Percentiles rank a stretch among this genome's conserved stretches.
phyloP scores from a whole-genome alignment of 495 filamentous ascomycete species.

The Friedmanniomyces endolithicus region DNA sequence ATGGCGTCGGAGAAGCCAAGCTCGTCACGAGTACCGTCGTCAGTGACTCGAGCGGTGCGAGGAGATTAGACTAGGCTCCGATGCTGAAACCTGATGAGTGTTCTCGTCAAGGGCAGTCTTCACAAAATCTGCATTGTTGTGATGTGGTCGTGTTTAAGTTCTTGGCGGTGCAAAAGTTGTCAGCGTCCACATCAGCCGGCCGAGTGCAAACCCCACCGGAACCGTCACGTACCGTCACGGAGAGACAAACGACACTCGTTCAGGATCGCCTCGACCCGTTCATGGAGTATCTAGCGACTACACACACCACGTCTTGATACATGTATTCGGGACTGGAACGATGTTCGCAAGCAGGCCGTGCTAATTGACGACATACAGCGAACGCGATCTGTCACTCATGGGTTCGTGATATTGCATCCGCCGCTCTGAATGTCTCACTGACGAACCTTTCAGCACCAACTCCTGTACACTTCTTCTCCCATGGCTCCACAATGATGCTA shows the following conservation, averaged over 20 bases:
- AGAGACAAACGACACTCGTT: neutral
- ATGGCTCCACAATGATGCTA: slow-evolving; percentile 58
- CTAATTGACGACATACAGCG: no score
- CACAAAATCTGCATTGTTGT: no score
- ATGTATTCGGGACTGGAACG: no score
- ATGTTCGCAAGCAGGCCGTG: no score
- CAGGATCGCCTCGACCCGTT: no score
- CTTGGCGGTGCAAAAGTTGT: no score
- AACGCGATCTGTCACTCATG: neutral
- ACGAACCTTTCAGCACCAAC: slow-evolving; percentile 22
- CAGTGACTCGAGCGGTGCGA: slow-evolving; percentile 34
- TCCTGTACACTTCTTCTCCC: slow-evolving; percentile 55
- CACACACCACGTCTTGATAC: no score
- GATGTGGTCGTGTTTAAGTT: no score
- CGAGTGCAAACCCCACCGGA: neutral
- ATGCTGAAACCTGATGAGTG: neutral
- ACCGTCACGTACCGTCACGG: neutral
- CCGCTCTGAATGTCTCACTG: neutral
- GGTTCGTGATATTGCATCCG: neutral
- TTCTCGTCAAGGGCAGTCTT: neutral
- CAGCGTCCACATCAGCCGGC: slow-evolving; percentile 3
- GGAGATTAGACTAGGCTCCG: neutral
- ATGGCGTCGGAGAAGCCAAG: slow-evolving; percentile 39
- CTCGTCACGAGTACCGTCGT: slow-evolving; percentile 41
- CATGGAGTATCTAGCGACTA: no score